phyloP scores from a whole-genome alignment of 2,329 filamentous ascomycete species.

The Stemphylium beticola region DNA sequence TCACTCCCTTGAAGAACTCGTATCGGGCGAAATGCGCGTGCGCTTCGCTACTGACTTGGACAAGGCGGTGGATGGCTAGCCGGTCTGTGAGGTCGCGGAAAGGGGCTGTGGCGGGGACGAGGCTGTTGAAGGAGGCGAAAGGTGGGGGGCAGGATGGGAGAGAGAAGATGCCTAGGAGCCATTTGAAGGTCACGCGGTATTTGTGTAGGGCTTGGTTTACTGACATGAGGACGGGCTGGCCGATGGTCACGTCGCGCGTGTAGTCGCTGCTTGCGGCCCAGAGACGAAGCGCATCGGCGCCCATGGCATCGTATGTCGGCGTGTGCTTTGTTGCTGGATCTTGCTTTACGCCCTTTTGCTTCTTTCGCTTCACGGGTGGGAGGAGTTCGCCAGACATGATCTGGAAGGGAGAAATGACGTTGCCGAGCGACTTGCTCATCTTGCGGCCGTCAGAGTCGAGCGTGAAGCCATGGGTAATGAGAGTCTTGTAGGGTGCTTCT shows the following conservation, averaged over 20 bases:
- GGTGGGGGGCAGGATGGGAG: conserved; percentile 49
- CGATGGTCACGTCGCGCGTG: conserved; percentile 83
- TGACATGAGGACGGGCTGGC: conserved; percentile 75
- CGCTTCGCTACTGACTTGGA: conserved; percentile 69
- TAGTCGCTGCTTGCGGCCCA: conserved; percentile 95
- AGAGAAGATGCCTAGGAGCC: conserved; percentile 74
- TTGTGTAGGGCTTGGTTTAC: conserved; percentile 81
- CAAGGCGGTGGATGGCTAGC: conserved; percentile 78
- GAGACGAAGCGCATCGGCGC: conserved; percentile 83
- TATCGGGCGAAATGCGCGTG: conserved; percentile 70
- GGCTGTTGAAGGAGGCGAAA: conserved; percentile 31
- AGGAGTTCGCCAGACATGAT: conserved; percentile 86
- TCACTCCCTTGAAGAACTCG: conserved; percentile 82
- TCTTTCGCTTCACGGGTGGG: conserved; percentile 70
- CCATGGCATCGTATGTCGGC: conserved; percentile 71
- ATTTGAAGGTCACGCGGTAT: conserved; percentile 87
- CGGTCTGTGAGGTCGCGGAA: conserved; percentile 52
- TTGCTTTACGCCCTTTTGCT: conserved; percentile 52
- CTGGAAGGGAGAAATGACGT: conserved; percentile 78
- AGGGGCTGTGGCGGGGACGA: conserved; percentile 15
- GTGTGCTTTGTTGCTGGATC: conserved; percentile 39
- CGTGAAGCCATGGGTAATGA: conserved; percentile 97
- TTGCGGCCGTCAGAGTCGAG: conserved; percentile 90
- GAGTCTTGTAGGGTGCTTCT: conserved; percentile 77
- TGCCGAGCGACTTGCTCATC: conserved; percentile 98